Conservation (phyloP, 257 asterid genomes). For the Solanum paucissectum region DNA sequence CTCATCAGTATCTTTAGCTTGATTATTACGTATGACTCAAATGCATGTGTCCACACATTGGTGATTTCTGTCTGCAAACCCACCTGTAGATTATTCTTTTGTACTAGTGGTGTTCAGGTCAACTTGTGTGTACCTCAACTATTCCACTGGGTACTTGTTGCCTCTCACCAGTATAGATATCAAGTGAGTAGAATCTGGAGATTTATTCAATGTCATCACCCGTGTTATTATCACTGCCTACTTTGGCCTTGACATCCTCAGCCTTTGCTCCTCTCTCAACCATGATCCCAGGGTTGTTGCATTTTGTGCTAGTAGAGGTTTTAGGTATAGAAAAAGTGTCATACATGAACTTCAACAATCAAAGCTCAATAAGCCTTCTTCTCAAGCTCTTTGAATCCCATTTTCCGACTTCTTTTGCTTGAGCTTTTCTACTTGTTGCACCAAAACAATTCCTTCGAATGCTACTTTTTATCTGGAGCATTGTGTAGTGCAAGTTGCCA, state of each 20-base stretch:
- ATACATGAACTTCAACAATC: constrained; percentile 50
- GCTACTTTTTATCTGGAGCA: neutral
- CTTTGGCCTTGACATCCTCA: constrained; percentile 43
- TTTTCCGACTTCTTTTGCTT: constrained; percentile 62
- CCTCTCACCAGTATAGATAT: neutral
- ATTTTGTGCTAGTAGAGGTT: constrained; percentile 15
- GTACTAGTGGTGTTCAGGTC: neutral
- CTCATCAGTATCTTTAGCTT: constrained; percentile 38
- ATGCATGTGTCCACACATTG: constrained; percentile 54
- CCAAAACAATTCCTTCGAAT: constrained; percentile 23
- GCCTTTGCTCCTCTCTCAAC: constrained; percentile 40
- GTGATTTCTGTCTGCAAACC: constrained; percentile 85
- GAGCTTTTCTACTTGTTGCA: constrained; percentile 69
- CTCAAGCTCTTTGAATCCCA: constrained; percentile 64
- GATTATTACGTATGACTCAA: constrained; percentile 60
- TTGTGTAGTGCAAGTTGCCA: neutral
- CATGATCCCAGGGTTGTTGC: constrained; percentile 33
- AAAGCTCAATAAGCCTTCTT: constrained; percentile 52
- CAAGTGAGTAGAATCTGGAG: neutral
- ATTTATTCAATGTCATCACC: constrained; percentile 42
- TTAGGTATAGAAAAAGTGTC: constrained; percentile 20
- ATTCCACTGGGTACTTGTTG: neutral
- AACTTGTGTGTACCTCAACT: neutral
- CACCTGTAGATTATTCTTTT: constrained; percentile 55
- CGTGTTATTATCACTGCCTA: constrained; percentile 47